phyloP scores from a whole-genome alignment of 768 basidiomycete species.

The Mrakia blollopis region DNA sequence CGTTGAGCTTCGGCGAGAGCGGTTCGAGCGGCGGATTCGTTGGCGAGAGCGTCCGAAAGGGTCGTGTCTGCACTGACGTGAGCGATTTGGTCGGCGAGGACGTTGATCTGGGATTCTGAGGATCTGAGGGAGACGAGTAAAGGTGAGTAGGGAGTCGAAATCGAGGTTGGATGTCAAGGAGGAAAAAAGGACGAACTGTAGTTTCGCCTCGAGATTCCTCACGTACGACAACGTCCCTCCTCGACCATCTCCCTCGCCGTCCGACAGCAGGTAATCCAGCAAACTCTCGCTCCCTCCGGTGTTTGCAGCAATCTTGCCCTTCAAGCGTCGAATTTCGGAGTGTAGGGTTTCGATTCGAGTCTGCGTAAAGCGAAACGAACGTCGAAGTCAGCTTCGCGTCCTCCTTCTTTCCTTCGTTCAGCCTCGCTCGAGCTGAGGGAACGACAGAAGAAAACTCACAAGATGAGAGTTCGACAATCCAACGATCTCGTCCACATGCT shows the following conservation, averaged over 20 bases:
- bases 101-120: slow-evolving; percentile 31
- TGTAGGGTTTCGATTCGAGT: slow-evolving; percentile 67
- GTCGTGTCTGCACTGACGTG: slow-evolving; percentile 3
- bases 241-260: slow-evolving; percentile 44
- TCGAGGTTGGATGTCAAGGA: neutral
- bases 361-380: slow-evolving; percentile 43
- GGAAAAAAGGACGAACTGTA: slow-evolving; percentile 51
- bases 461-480: slow-evolving; percentile 60
- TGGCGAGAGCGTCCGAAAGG: neutral
- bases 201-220: slow-evolving; percentile 55
- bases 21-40: slow-evolving; percentile 27
- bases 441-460: slow-evolving; percentile 42
- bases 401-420: neutral
- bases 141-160: neutral
- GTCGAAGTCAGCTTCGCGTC: neutral
- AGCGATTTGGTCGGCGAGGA: slow-evolving; percentile 33
- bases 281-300: slow-evolving; percentile 62
- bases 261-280: slow-evolving; percentile 62
- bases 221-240: slow-evolving; percentile 41
- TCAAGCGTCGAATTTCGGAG: slow-evolving; percentile 68
- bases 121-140: neutral
- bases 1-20: slow-evolving; percentile 31
- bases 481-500: slow-evolving; percentile 62
- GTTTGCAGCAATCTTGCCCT: slow-evolving; percentile 69
- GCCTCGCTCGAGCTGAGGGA: neutral